Evolutionary conservation across 2,329 filamentous ascomycete species (phyloP).

Genomic region (Magnaporthiopsis poae): DNA sequence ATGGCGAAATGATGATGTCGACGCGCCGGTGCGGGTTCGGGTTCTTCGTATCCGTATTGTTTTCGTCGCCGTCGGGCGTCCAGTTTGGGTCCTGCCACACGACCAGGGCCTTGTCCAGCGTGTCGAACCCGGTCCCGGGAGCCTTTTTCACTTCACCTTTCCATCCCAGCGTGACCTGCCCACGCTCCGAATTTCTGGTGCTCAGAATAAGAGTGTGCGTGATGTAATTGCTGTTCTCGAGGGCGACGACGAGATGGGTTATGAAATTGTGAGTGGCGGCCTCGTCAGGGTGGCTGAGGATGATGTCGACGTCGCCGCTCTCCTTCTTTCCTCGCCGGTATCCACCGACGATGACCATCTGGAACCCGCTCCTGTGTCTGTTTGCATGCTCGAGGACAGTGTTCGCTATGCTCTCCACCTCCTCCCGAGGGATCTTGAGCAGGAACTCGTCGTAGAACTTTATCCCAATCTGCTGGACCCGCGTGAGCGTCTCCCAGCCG

Average conservation of each 20-base stretch:
- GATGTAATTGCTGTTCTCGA: conserved; percentile 62
- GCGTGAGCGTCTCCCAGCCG: conserved; percentile 64
- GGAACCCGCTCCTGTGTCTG: conserved; percentile 43
- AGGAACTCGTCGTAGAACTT: conserved; percentile 88
- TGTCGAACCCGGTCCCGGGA: conserved; percentile 63
- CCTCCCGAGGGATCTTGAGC: conserved; percentile 57
- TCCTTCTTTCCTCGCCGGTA: conserved; percentile 67
- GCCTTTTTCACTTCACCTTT: conserved; percentile 28
- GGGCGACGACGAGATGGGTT: conserved; percentile 55
- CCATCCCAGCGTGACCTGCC: conserved; percentile 51
- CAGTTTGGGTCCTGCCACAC: conserved; percentile 68
- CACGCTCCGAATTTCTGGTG: conserved; percentile 59
- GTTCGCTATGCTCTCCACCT: conserved; percentile 61
- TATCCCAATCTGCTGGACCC: conserved; percentile 84
- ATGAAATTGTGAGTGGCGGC: conserved; percentile 60
- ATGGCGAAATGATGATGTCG: conserved; percentile 83
- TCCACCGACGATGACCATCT: conserved; percentile 62
- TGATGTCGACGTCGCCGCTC: conserved; percentile 75
- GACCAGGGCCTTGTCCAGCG: conserved; percentile 80
- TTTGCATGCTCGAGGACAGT: conserved; percentile 59
- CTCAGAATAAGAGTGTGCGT: conserved; percentile 72
- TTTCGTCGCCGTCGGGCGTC: conserved; percentile 21
- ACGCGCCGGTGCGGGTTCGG: conserved; percentile 72
- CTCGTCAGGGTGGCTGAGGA: conserved; percentile 71
- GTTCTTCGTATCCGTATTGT: conserved; percentile 39